A percentile compares a stretch with the other conserved stretches of the same genome.
These are phyloP conservation scores for Alternaria alternata DNA, from an alignment of 2,329 filamentous ascomycete genomes.

Conservation along the genomic window DNA sequence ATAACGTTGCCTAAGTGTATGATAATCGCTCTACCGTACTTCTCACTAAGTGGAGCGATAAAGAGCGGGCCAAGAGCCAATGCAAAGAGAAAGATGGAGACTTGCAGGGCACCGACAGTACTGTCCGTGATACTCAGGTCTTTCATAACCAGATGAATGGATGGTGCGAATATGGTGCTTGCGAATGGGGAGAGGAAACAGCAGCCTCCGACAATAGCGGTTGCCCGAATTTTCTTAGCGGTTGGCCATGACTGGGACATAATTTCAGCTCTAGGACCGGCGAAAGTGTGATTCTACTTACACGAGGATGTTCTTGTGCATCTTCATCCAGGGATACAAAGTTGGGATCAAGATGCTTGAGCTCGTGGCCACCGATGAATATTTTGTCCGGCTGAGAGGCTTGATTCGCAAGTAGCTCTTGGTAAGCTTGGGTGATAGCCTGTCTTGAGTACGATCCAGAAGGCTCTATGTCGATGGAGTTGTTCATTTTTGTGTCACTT, in stretches of 20 bases:
- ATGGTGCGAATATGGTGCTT: constrained; percentile 41
- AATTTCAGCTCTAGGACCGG: background rate
- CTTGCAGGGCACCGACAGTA: constrained; percentile 27
- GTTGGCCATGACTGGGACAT: constrained; percentile 10
- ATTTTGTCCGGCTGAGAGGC: background rate
- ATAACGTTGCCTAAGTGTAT: constrained; percentile 33
- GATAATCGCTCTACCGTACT: constrained; percentile 33
- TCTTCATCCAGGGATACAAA: background rate
- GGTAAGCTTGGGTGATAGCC: background rate
- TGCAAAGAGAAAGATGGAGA: constrained; percentile 44
- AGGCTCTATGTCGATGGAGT: background rate
- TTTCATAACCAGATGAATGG: constrained; percentile 28
- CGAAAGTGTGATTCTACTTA: background rate
- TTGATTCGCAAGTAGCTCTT: background rate
- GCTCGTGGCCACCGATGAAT: background rate
- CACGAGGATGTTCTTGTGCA: background rate
- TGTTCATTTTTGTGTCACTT: background rate
- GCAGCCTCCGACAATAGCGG: constrained; percentile 14
- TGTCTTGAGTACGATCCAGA: background rate
- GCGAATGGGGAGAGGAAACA: constrained; percentile 20
- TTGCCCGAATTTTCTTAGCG: constrained; percentile 14
- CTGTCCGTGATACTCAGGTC: constrained; percentile 32
- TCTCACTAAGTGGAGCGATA: constrained; percentile 38
- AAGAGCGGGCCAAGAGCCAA: constrained; percentile 44
- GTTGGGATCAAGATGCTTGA: background rate